Evolutionary conservation across 768 basidiomycete species (phyloP), one percentile per base, ranked within the genome.

Genomic region (Tylopilus rubrobrunneus): DNA sequence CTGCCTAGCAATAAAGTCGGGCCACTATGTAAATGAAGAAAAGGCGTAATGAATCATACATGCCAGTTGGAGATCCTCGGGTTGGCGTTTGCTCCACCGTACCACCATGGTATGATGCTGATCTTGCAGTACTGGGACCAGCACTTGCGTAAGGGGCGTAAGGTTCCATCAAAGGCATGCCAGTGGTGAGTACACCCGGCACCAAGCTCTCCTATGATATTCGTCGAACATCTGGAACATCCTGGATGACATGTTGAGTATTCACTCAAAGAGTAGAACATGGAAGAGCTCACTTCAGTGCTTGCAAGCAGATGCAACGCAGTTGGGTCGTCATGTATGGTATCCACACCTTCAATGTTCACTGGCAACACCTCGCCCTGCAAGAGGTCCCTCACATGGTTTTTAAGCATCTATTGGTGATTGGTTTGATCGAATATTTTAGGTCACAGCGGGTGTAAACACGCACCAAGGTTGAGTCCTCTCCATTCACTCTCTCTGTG

Each of bases 301-400:
- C 76, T 80, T 19, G 71, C 71, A 46, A 89, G 77, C 44, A 95
- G 68, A 34, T 85, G 82, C 57, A 90, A 69, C 21, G 87, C 85
- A 14, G 82, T 86, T 1, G 80, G 76, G 68, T 81, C 90, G 64
- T 91, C 85, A 11, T 82, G 81, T 12, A 80, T 64, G 21, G 76
- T 73, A 47, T 77, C 67, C 11, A 84, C 72, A 58, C 89, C 91
- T 64, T 98, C 95, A 7, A 87, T 73, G 14, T 82, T 77, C 50
- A n/a, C n/a, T n/a, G n/a, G n/a, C n/a, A 98, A 69, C 6, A 85
- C 81, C 53, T 82, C 81, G 36, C 89, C 91, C 65, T 87, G 85
- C 31, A 96, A 68, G 19, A 98, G 67, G 17, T 82, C 76, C 33
- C 84, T 79, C 21, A 87, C 77, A 8, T 87, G 71, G 49, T 80